Conservation (phyloP, 495 filamentous ascomycete species). For the Cercophora newfieldiana region DNA sequence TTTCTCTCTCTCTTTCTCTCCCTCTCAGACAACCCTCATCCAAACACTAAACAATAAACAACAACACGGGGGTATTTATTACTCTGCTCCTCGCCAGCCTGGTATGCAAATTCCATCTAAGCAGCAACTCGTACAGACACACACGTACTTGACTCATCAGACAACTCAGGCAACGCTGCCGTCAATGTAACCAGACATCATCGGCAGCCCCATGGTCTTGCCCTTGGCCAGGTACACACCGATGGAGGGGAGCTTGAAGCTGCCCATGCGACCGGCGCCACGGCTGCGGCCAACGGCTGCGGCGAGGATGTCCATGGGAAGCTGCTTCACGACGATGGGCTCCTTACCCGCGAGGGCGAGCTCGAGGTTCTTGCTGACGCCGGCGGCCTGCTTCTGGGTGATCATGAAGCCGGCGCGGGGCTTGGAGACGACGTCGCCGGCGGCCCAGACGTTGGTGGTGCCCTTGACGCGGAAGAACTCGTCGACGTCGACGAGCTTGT, state of each 20-base stretch:
- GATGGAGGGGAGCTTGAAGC: conserved; percentile 41
- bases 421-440: conserved; percentile 53
- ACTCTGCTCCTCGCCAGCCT: background rate
- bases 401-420: conserved; percentile 47
- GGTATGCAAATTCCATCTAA: background rate
- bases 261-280: conserved; percentile 41
- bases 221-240: conserved; percentile 47
- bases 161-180: conserved; percentile 37
- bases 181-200: conserved; percentile 37
- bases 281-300: conserved; percentile 41
- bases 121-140: background rate
- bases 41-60: background rate
- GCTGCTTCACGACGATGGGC: conserved; percentile 38
- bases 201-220: conserved; percentile 38
- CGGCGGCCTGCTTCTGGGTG: conserved; percentile 50
- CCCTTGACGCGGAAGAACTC: conserved; percentile 52
- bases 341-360: conserved; percentile 36
- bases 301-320: conserved; percentile 45
- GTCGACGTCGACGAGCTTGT: conserved; percentile 57
- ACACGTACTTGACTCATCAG: background rate
- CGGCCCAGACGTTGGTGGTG: conserved; percentile 50
- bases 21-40: no score
- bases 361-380: conserved; percentile 48
- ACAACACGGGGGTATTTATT: background rate
- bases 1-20: no score